Base-by-base conservation (phyloP, 192 early-diverging fungal species). In the Backusella macrospora region DNA sequence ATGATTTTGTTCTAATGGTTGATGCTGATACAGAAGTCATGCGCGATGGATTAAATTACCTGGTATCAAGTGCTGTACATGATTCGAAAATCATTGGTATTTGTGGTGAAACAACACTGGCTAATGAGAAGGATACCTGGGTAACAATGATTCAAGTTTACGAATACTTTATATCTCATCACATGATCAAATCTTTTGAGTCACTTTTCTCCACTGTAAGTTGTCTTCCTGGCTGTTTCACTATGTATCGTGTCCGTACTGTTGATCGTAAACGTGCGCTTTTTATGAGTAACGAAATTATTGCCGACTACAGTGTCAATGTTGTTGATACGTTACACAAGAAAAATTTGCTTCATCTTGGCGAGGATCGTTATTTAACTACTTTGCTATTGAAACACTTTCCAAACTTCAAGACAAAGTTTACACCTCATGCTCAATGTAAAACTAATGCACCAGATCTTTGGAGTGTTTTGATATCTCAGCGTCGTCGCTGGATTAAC, bases 401-500 rank as follows among this genome's bases (percentile, higher is more conserved):
- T 87, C 94, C 97, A 65, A 94, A 92, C 86, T 91, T 95, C 86
- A 95, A 95, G 86, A 93, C 92, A 78, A 93, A 92, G 64, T 99
- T 99, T 76, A 93, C 93, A 2, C 86, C 94, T 12, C 92, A 97
- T 46, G 98, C 98, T 14, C 87, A 92, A 74, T 98, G 97, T 81
- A 89, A 86, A 77, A 99, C 98, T 52, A 93, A 89, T 71, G 98
- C 94, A 8, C 98, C 98, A 7, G 98, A 99, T 75, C 87, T 89
- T 70, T 97, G 96, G 91, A 85, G 86, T 66, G 93, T 99, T 16
- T 80, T 99, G 68, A 79, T 99, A 18, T 99, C 98, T 8, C 98
- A 99, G 82, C 92, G 98, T 73, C 95, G 98, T 80, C 93, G 98
- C 75, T 99, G 98, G 98, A 99, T 99, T 79, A 99, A 99, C 87